phyloP scores from a whole-genome alignment of 768 basidiomycete species.

The Lepiota brunneoincarnata region DNA sequence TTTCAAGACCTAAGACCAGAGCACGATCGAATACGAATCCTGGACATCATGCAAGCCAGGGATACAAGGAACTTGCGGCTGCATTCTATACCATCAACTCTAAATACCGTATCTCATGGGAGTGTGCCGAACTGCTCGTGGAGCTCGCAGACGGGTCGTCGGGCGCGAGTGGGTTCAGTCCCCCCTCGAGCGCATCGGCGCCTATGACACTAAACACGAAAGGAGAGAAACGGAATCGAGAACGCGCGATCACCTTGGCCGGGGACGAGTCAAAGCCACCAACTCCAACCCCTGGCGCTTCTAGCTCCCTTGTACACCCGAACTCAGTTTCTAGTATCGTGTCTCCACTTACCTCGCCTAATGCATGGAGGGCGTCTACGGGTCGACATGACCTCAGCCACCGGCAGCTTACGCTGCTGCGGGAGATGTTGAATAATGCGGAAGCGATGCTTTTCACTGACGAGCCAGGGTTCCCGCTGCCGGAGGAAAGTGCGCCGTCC shows the following conservation, averaged over 20 bases:
- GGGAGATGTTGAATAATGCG: conserved; percentile 67
- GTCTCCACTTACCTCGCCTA: conserved; percentile 34
- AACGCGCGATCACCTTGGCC: conserved; percentile 70
- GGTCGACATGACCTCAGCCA: conserved; percentile 83
- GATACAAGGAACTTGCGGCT: conserved; percentile 55
- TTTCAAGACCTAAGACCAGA: conserved; percentile 44
- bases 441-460: conserved; percentile 27
- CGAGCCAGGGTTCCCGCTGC: conserved; percentile 16
- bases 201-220: conserved; percentile 23
- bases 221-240: conserved; percentile 38
- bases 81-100: conserved; percentile 64
- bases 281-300: conserved; percentile 22
- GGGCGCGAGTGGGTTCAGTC: conserved; percentile 26
- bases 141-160: conserved; percentile 67
- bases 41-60: conserved; percentile 19
- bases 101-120: conserved; percentile 85
- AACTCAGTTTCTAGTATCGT: conserved; percentile 10
- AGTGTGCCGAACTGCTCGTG: conserved; percentile 84
- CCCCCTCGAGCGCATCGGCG: conserved; percentile 39
- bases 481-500: conserved; percentile 22
- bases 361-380: conserved; percentile 77
- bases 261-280: conserved; percentile 56
- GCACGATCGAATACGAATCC: conserved; percentile 57
- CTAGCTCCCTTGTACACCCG: conserved; percentile 1
- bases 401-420: conserved; percentile 73